Evolutionary conservation across 2,329 filamentous ascomycete species (phyloP), one percentile per base, ranked within the genome.

Genomic region (Stagonosporopsis vannaccii): DNA sequence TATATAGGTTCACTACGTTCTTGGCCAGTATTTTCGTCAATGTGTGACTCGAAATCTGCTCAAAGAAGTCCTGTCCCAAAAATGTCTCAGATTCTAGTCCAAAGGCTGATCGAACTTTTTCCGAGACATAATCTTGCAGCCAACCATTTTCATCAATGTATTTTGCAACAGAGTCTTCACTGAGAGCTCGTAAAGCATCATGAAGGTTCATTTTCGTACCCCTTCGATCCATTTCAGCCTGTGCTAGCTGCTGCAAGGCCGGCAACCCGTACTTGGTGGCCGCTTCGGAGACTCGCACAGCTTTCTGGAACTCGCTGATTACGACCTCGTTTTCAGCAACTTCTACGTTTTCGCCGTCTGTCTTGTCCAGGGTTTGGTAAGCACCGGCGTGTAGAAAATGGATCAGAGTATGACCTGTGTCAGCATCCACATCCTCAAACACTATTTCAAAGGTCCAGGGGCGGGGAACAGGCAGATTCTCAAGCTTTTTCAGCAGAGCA

Each of bases 311-410:
- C n/a, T 51, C 44, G 8, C 2, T n/a, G 22, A n/a, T 47, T 3
- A 9, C 37, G 6, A 23, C 15, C 2, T 23, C 3, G 3, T 4
- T 33, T 23, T 36, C 20, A 11, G 3, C 6, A n/a, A 11, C 12
- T 12, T 40, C 33, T 6, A 17, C n/a, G 30, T 26, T 12, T 36
- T 45, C 20, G n/a, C 26, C 25, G 2, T 6, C 23, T 1, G 1
- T 23, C 15, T 60, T 26, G 36, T 54, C 40, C 17, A 71, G 64
- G 3, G 67, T 68, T 33, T 71, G 68, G 37, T 71, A 71, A 19
- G 51, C 36, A n/a, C 63, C 66, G 4, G 68, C 69, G 58, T 68
- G 56, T n/a, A 70, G 46, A 51, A 62, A 69, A 35, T 70, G 67
- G 22, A 68, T 53, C 20, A 70, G 32, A 12, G 59, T 54, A 45